A percentile compares a stretch with the other conserved stretches of the same genome.
Evolutionary conservation across 2,329 filamentous ascomycete genomes (phyloP).

Genomic region (Alternaria ventricosa): DNA sequence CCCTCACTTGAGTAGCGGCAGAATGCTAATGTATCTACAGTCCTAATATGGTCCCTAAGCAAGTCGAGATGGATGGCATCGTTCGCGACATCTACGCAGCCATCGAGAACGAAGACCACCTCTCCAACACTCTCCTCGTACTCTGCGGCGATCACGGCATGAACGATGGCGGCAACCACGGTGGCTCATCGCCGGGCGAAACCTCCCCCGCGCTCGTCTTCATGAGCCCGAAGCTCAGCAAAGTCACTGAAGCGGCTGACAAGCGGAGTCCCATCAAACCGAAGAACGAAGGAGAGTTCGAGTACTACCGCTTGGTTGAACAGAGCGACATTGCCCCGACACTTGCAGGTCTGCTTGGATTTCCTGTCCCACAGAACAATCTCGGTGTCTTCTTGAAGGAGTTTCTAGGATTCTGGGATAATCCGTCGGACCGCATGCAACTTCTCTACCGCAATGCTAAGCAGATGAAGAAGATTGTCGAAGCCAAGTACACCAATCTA

Average conservation of each 20-base stretch:
- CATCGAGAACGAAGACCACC: conserved; percentile 72
- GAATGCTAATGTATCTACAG: conserved; percentile 53
- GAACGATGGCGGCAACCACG: conserved; percentile 98
- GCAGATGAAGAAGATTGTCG: conserved; percentile 80
- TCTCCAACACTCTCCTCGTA: conserved; percentile 80
- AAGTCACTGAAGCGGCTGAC: conserved; percentile 52
- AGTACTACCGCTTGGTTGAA: conserved; percentile 84
- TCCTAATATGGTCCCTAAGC: conserved; percentile 90
- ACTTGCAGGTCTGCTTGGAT: conserved; percentile 81
- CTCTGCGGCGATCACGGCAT: conserved; percentile 97
- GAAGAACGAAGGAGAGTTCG: conserved; percentile 67
- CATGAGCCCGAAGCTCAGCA: conserved; percentile 79
- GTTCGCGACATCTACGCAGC: conserved; percentile 77
- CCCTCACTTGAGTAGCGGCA: not conserved
- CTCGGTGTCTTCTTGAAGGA: conserved; percentile 83
- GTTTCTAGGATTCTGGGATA: conserved; percentile 78
- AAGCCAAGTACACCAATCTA: conserved; percentile 70
- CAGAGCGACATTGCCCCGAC: conserved; percentile 95
- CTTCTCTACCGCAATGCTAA: conserved; percentile 78
- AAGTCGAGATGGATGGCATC: conserved; percentile 89
- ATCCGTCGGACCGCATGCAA: conserved; percentile 64
- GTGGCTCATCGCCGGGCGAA: conserved; percentile 90
- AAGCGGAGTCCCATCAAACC: conserved; percentile 63
- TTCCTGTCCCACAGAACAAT: conserved; percentile 89
- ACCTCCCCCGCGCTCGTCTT: conserved; percentile 93